Evolutionary conservation across 2,329 filamentous ascomycete genomes (phyloP).

Genomic region (Neonectria punicea): DNA sequence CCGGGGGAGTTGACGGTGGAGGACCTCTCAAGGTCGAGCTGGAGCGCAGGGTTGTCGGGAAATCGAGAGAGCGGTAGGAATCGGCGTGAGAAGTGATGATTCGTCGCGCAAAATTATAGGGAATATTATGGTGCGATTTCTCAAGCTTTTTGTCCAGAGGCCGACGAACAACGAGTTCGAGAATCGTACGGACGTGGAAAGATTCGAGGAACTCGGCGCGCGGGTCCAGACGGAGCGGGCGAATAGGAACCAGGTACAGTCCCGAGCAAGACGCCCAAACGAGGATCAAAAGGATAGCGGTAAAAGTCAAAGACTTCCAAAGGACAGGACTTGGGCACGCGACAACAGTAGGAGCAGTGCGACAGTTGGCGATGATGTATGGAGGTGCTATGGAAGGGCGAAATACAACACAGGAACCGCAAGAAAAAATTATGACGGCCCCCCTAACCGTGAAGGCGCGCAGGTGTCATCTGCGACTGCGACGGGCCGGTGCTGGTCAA

Average conservation of each 20-base stretch:
- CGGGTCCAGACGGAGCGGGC: slow-evolving; percentile 13
- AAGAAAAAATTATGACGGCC: background rate
- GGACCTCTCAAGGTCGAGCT: slow-evolving; percentile 4
- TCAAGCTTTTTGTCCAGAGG: background rate
- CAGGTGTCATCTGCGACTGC: slow-evolving; percentile 1
- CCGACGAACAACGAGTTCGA: background rate
- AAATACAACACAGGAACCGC: slow-evolving; percentile 1
- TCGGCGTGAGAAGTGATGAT: background rate
- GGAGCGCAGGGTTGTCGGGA: slow-evolving; percentile 12
- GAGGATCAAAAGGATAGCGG: background rate
- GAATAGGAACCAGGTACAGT: slow-evolving; percentile 18
- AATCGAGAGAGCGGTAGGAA: too few relatives aligned
- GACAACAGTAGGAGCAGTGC: background rate
- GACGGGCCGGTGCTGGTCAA: slow-evolving; percentile 12
- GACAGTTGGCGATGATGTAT: background rate
- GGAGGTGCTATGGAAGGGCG: background rate
- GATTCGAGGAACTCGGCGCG: slow-evolving; percentile 11
- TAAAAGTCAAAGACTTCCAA: background rate
- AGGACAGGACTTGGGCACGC: background rate
- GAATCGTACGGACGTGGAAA: slow-evolving; percentile 19
- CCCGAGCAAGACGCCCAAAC: background rate
- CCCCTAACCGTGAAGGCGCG: slow-evolving; percentile 11
- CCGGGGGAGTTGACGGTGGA: slow-evolving; percentile 12
- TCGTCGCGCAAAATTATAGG: slow-evolving; percentile 1
- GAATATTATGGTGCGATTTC: slow-evolving; percentile 5